Base-by-base conservation (phyloP, 1,139 yeast species). In the Candida sanyaensis region DNA sequence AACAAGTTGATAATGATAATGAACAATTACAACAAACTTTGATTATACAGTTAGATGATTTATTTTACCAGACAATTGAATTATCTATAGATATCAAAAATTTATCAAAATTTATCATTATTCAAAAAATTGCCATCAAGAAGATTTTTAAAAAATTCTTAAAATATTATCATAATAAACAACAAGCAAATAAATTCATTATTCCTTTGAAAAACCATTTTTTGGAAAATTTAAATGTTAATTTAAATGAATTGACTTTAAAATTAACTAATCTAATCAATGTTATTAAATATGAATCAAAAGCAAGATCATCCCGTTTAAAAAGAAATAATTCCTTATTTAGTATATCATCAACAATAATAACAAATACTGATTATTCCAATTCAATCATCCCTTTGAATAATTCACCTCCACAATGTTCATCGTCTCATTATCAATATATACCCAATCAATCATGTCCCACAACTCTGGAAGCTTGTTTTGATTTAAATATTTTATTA, bases 81-180 rank as follows among this genome's bases (percentile, higher is more conserved):
- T 64, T 88, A 9, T 80, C 89, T 11, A 65, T 73, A 17, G 86
- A 83, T 44, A 70, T 89, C 42, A 89, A 88, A 58, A 81, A 84
- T 55, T 69, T 92, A 40, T 78, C 92, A 17, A 77, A 95, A 52
- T 92, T 85, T 62, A 78, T 89, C 13, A 75, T 88, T 31, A 78
- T 91, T 23, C 98, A 92, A 61, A 84, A 86, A 58, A 84, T 91
- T 4, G 97, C 96, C 5, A 73, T 88, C 43, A 77, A 88, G 54
- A 92, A 92, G 66, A 78, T 91, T 48, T 75, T 90, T 57, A 91
- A 91, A 68, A 90, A 91, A 65, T 86, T 88, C 61, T 61, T 79
- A 41, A 89, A 88, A 62, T 83, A 90, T 70, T 81, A 65, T 46
- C 49, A 58, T 52, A 71, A 53, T 64, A 69, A 65, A 42, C 65